These are phyloP conservation scores for Candolleomyces efflorescens DNA, from an alignment of 768 basidiomycete genomes.

Conservation along the genomic window DNA sequence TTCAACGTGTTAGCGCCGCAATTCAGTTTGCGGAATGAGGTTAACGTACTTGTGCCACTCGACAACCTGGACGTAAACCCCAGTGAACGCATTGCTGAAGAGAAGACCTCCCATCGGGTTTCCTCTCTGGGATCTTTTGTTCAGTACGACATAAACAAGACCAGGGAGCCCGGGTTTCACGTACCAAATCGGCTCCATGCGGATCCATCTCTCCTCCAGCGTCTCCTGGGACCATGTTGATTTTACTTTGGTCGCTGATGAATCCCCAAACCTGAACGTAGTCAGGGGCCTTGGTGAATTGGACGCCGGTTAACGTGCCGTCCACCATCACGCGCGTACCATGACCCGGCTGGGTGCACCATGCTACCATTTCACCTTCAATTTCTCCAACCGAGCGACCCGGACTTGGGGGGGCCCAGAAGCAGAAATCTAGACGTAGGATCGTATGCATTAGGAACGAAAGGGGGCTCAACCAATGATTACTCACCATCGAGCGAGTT, in stretches of 20 bases:
- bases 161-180: background rate
- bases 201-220: slow-evolving; percentile 78
- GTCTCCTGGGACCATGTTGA: slow-evolving; percentile 54
- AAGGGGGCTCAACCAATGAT: background rate
- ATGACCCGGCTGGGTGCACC: slow-evolving; percentile 67
- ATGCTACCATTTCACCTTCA: slow-evolving; percentile 73
- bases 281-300: slow-evolving; percentile 56
- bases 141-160: background rate
- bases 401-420: slow-evolving; percentile 55
- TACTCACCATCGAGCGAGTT: slow-evolving; percentile 45
- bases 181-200: slow-evolving; percentile 58
- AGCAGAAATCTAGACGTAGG: slow-evolving; percentile 54
- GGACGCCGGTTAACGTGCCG: slow-evolving; percentile 61
- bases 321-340: slow-evolving; percentile 70
- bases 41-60: slow-evolving; percentile 52
- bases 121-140: slow-evolving; percentile 16
- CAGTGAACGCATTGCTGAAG: slow-evolving; percentile 15
- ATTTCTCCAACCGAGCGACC: slow-evolving; percentile 59
- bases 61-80: slow-evolving; percentile 38
- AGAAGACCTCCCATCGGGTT: slow-evolving; percentile 63
- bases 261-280: slow-evolving; percentile 65
- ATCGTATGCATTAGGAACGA: background rate
- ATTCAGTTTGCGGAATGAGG: background rate
- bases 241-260: slow-evolving; percentile 51
- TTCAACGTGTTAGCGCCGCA: background rate